These are phyloP conservation scores for Debaryomyces psychrophilus DNA, from an alignment of 1,139 yeast species.

Conservation along the genomic window DNA sequence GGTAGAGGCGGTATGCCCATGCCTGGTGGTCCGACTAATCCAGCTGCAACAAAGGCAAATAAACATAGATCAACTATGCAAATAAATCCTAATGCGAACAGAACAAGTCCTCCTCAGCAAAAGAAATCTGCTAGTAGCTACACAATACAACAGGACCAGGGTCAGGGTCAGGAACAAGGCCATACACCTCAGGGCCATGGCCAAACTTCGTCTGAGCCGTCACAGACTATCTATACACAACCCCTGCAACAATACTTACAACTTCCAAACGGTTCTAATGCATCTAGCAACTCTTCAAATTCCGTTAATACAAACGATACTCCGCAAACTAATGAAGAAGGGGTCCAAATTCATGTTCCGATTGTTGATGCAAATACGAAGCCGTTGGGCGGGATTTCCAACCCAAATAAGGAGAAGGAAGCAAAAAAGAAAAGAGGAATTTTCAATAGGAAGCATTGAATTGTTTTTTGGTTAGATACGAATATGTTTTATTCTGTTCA, in stretches of 20 bases:
- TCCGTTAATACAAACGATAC: constrained; percentile 31
- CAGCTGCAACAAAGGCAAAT: constrained; percentile 1
- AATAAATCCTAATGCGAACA: constrained; percentile 10
- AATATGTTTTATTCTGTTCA: background rate
- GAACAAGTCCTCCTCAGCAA: constrained; percentile 17
- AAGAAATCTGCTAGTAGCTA: constrained; percentile 20
- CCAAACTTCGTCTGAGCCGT: constrained; percentile 9
- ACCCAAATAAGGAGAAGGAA: constrained; percentile 20
- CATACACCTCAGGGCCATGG: constrained; percentile 13
- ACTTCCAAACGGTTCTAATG: constrained; percentile 28
- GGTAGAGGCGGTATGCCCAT: constrained; percentile 57
- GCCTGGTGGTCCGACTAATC: constrained; percentile 24
- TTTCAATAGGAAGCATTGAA: constrained; percentile 26
- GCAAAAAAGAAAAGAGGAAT: constrained; percentile 37
- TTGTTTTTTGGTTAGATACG: background rate
- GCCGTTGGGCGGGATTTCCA: constrained; percentile 40
- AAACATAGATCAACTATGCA: constrained; percentile 13
- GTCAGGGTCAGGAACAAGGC: constrained; percentile 14
- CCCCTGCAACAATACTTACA: constrained; percentile 22
- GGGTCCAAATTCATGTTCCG: constrained; percentile 18
- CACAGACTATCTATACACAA: constrained; percentile 7
- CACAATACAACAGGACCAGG: background rate
- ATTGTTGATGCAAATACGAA: constrained; percentile 26
- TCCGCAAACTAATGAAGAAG: constrained; percentile 28
- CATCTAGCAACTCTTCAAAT: constrained; percentile 31